Evolutionary conservation across 2,329 filamentous ascomycete species (phyloP), one percentile per base, ranked within the genome.

Genomic region (Orbilia oligospora): DNA sequence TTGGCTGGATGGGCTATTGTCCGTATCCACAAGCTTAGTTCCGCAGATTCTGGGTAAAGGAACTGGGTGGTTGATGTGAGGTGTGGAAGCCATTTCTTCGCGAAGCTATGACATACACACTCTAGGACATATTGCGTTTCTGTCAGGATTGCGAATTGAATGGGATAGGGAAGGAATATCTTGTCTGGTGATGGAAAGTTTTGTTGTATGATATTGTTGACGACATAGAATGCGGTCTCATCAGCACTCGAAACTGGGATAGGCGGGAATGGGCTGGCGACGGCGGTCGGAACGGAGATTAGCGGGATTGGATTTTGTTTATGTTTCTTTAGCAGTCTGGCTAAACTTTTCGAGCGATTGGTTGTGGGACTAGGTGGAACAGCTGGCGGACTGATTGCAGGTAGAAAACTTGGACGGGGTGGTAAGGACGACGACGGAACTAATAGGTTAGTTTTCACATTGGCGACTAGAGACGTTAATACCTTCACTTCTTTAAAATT

Each of bases 121-220:
- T 71, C 68, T 1, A 71, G 56, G 10, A 71, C 24, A 9, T 18
- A 18, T 30, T 71, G 68, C 12, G 56, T 58, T 36, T 71, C 68
- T 5, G 55, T 71, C 6, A 53, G 16, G 16, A 71, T 36, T 12
- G 16, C 9, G 46, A 64, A 58, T 53, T 71, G 68, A n/a, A 71
- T 30, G 8, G 67, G 67, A 18, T 56, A 55, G 9, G 33, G 65
- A 3, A 51, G 48, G 20, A 5, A 56, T 10, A 44, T 51, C 3
- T 24, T 2, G 10, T 46, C 14, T 6, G 14, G 2, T 16, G 58
- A 33, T 14, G 58, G 55, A 12, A 61, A 41, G 6, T 41, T 44
- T n/a, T 22, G 14, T 4, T 24, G 2, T 30, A 64, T 46, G 0
- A 49, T 16, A 14, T 10, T 14, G 0, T 64, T 10, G 14, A 64